Percentiles rank a stretch among this genome's conserved stretches.
These are phyloP conservation scores for Porcisia hertigi DNA, from an alignment of 208 protist species.

Conservation along the genomic window DNA sequence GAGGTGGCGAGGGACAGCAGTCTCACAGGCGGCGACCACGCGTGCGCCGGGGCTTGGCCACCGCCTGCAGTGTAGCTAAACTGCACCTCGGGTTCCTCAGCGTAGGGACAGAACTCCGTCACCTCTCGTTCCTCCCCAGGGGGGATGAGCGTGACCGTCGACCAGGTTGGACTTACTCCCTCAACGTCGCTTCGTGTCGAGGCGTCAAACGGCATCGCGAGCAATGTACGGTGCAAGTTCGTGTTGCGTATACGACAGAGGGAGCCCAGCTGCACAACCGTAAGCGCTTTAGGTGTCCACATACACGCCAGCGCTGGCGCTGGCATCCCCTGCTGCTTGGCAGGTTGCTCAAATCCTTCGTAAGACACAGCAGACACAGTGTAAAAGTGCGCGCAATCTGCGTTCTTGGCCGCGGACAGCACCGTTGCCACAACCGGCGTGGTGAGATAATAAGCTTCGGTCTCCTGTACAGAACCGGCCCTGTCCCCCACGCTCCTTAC, in stretches of 20 bases:
- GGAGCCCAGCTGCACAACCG: conserved; percentile 12
- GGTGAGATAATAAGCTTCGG: conserved; percentile 22
- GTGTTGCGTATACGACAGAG: conserved; percentile 25
- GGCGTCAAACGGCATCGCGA: conserved; percentile 5
- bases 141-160: conserved; percentile 17
- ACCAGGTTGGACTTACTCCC: conserved; percentile 10
- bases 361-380: conserved; percentile 3
- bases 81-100: conserved; percentile 31
- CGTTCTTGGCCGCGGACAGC: conserved; percentile 11
- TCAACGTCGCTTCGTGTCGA: neutral
- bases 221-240: conserved; percentile 14
- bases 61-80: conserved; percentile 23
- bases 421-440: conserved; percentile 16
- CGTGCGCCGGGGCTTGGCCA: conserved; percentile 10
- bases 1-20: conserved; percentile 41
- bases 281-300: conserved; percentile 9
- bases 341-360: neutral
- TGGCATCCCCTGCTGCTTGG: neutral
- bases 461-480: neutral
- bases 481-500: neutral
- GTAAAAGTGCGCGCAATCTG: conserved; percentile 27
- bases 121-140: conserved; percentile 17
- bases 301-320: neutral
- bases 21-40: conserved; percentile 46
- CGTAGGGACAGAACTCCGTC: conserved; percentile 10